Conservation (phyloP, 2,329 filamentous ascomycete genomes). For the Didymella pinodella region DNA sequence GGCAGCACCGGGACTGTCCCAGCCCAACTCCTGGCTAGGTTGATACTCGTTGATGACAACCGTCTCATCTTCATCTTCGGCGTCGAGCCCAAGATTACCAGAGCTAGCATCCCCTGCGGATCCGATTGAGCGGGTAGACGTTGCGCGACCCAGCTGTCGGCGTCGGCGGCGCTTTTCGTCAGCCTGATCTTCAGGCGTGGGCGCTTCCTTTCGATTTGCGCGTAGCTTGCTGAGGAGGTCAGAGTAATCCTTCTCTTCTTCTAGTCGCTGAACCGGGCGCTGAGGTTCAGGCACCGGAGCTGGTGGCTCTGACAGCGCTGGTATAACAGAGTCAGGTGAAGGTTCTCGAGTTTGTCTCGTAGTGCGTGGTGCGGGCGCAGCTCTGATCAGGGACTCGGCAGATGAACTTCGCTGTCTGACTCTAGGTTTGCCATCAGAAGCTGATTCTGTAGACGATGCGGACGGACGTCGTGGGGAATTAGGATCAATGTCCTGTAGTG, state of each 20-base stretch:
- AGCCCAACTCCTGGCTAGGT: constrained; percentile 49
- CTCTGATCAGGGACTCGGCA: constrained; percentile 34
- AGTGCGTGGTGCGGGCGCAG: constrained; percentile 25
- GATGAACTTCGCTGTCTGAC: constrained; percentile 30
- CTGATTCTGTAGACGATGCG: constrained; percentile 35
- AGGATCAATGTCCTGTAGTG: constrained; percentile 41
- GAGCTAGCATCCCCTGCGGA: constrained; percentile 41
- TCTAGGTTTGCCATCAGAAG: constrained; percentile 17
- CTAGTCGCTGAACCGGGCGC: constrained; percentile 21
- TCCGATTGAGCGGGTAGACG: constrained; percentile 40
- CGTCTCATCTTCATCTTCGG: constrained; percentile 31
- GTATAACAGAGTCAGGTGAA: constrained; percentile 40
- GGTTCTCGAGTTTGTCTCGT: constrained; percentile 25
- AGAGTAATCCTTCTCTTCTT: constrained; percentile 44
- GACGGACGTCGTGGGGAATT: constrained; percentile 45
- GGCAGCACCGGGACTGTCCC: constrained; percentile 49
- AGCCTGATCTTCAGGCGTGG: constrained; percentile 30
- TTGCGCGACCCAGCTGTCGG: constrained; percentile 44
- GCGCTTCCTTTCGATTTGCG: constrained; percentile 40
- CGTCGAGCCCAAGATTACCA: constrained; percentile 24
- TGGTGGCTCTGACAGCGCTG: constrained; percentile 22
- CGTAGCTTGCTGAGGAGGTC: constrained; percentile 42
- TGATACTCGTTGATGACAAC: constrained; percentile 39
- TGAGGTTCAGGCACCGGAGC: constrained; percentile 26
- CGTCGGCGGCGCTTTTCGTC: constrained; percentile 33